Evolutionary conservation across 2,329 filamentous ascomycete species (phyloP).

Genomic region (Beauveria sp.): DNA sequence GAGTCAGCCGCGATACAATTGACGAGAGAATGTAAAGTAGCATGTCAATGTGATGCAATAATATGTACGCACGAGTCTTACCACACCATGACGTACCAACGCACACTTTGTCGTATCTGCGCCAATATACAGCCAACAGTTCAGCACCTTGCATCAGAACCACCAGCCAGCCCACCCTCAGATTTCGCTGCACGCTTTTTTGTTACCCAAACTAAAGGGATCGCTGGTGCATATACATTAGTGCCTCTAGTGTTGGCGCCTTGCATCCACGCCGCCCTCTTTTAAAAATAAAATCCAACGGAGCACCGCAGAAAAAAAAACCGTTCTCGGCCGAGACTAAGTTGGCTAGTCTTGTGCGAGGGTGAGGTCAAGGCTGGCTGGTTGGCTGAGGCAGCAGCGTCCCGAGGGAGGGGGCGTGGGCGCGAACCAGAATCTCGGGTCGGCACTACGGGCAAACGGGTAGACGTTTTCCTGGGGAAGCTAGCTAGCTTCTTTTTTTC

Average conservation of each 20-base stretch:
- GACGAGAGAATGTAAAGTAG: too few species aligned
- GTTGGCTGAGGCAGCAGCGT: neutral
- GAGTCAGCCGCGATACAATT: too few species aligned
- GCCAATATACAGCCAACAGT: neutral
- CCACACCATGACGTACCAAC: too few species aligned
- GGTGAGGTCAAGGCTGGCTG: neutral
- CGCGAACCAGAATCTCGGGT: neutral
- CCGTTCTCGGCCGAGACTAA: constrained; percentile 1
- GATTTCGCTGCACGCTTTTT: too few species aligned
- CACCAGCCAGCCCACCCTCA: too few species aligned
- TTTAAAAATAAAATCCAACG: neutral
- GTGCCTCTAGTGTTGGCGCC: neutral
- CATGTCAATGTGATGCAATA: too few species aligned
- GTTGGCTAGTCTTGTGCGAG: neutral
- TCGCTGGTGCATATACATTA: constrained; percentile 8
- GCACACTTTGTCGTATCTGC: too few species aligned
- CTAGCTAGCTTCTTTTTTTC: neutral
- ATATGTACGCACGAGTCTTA: too few species aligned
- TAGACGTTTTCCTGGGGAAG: neutral
- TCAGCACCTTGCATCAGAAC: too few species aligned
- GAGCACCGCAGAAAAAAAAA: neutral
- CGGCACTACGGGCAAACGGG: neutral
- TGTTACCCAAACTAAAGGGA: constrained; percentile 1
- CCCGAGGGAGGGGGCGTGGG: constrained; percentile 4
- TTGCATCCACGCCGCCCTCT: neutral